Percentiles rank a stretch among this genome's conserved stretches.
Evolutionary conservation across 176 grass and related monocot genomes (phyloP).

Genomic region (Rhynchospora pubera): DNA sequence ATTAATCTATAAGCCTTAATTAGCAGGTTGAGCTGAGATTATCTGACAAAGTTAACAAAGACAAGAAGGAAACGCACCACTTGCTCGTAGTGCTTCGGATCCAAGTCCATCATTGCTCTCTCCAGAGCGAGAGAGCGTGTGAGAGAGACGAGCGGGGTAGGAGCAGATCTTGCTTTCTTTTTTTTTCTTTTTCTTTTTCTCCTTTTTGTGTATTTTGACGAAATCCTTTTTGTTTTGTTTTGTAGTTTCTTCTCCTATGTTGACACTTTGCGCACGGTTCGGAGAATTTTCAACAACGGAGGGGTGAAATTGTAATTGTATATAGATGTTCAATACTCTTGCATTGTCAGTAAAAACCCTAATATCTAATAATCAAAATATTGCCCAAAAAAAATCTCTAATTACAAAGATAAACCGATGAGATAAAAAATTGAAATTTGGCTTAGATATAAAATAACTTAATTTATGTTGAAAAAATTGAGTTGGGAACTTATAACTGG

Average conservation of each 20-base stretch:
- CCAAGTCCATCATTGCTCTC: constrained; percentile 67
- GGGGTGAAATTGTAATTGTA: no score
- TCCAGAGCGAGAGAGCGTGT: constrained; percentile 14
- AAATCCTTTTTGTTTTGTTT: background rate
- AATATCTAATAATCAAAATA: background rate
- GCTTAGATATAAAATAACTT: background rate
- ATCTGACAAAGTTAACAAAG: background rate
- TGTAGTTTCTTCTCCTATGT: no score
- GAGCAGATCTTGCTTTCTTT: background rate
- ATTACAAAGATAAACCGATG: background rate
- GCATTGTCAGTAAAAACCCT: constrained; percentile 5
- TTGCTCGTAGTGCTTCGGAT: constrained; percentile 71
- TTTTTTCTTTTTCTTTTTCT: constrained; percentile 23
- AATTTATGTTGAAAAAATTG: background rate
- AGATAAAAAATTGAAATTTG: background rate
- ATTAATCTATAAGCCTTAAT: background rate
- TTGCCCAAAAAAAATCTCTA: background rate
- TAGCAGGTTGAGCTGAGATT: background rate
- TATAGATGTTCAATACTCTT: no score
- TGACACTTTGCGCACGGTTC: background rate
- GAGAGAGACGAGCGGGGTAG: background rate
- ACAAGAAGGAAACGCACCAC: constrained; percentile 32
- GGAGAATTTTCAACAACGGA: background rate
- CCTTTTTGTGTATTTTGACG: background rate
- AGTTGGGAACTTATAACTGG: background rate